Evolutionary conservation across 495 filamentous ascomycete species (phyloP).

Genomic region (Alectoria sarmentosa): DNA sequence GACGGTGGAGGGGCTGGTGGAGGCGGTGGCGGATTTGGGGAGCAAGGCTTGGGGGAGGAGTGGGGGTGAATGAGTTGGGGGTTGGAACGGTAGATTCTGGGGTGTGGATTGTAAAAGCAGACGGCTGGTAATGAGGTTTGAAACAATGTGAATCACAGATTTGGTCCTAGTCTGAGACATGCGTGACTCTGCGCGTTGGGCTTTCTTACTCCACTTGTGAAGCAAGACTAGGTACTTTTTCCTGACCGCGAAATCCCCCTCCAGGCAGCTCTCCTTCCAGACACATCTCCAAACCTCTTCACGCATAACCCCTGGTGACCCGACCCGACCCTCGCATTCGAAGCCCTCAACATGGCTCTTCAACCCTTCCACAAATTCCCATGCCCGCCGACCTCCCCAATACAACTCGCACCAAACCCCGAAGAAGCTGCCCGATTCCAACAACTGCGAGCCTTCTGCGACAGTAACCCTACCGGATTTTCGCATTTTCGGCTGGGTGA

Average conservation of each 20-base stretch:
- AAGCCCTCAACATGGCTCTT: background rate
- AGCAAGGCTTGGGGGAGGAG: conserved; percentile 34
- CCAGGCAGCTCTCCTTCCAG: background rate
- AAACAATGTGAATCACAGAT: no score
- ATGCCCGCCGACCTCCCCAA: background rate
- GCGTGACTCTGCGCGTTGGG: no score
- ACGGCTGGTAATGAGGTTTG: no score
- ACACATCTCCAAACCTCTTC: background rate
- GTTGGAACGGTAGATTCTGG: background rate
- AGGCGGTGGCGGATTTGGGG: conserved; percentile 61
- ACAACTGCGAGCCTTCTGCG: background rate
- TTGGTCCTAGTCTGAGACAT: no score
- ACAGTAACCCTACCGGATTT: background rate
- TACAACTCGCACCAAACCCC: background rate
- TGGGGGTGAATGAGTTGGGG: background rate
- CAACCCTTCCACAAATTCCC: background rate
- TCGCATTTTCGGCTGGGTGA: background rate
- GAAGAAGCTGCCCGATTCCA: background rate
- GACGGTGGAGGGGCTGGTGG: conserved; percentile 72
- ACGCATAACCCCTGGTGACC: no score
- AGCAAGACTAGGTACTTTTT: no score
- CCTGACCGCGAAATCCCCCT: no score
- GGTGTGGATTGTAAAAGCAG: background rate
- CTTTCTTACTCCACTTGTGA: no score
- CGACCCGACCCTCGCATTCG: background rate